Evolutionary conservation across 148 eudicot genomes (phyloP).

Genomic region (Dianthus caryophyllus): DNA sequence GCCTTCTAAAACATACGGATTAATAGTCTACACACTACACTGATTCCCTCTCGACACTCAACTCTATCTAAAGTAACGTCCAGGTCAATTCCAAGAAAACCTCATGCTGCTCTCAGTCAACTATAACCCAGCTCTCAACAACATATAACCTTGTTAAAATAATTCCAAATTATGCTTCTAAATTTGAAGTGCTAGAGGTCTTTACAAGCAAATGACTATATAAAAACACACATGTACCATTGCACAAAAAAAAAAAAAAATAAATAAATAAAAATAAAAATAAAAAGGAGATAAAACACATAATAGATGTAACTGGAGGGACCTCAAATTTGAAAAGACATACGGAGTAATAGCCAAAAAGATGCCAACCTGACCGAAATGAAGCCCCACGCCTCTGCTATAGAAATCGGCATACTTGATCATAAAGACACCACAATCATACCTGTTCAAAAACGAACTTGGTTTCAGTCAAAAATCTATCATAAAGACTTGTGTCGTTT

Average conservation of each 20-base stretch:
- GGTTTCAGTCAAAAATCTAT: conserved; percentile 7
- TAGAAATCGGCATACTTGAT: conserved; percentile 89
- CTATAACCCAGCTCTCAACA: not conserved
- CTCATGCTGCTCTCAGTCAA: too few species aligned
- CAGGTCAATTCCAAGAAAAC: too few species aligned
- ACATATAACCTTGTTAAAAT: not conserved
- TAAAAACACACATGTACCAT: not conserved
- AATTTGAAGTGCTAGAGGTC: not conserved
- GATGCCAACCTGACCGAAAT: conserved; percentile 65
- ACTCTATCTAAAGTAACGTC: too few species aligned
- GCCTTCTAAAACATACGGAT: too few species aligned
- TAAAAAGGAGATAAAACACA: too few species aligned
- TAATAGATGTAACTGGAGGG: not conserved
- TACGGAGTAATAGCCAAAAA: not conserved
- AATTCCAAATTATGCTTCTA: not conserved
- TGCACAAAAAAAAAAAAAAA: too few species aligned
- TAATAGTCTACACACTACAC: too few species aligned
- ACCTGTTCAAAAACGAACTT: conserved; percentile 43
- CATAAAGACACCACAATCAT: conserved; percentile 97
- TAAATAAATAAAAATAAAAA: too few species aligned
- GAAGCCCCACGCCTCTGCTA: conserved; percentile 82
- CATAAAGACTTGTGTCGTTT: too few species aligned
- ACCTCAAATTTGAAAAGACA: not conserved
- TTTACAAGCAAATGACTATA: not conserved
- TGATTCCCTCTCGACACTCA: too few species aligned